Conservation (phyloP, 257 asterid genomes). For the Parsonsia alboflavescens region DNA sequence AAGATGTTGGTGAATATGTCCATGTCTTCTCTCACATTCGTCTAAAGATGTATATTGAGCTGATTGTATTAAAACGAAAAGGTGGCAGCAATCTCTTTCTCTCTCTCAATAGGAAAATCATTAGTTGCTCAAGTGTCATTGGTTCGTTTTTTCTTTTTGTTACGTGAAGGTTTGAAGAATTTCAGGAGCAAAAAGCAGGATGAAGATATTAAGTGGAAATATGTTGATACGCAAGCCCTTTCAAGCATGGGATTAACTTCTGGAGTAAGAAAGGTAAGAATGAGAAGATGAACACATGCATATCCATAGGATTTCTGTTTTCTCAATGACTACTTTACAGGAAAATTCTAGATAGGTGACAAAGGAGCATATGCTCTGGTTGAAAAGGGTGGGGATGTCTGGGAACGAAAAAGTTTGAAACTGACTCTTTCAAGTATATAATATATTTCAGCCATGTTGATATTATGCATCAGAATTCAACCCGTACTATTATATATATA, state of each 20-base stretch:
- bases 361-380: neutral
- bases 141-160: constrained; percentile 17
- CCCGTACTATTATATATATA: neutral
- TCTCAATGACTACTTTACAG: neutral
- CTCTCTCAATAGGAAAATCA: neutral
- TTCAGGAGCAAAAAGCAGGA: constrained; percentile 30
- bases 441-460: neutral
- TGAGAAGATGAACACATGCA: neutral
- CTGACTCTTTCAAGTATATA: neutral
- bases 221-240: constrained; percentile 55
- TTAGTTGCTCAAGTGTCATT: neutral
- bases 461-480: neutral
- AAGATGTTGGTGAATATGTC: constrained; percentile 75
- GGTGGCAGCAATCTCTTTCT: constrained; percentile 33
- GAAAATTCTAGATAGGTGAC: neutral
- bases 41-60: constrained; percentile 84
- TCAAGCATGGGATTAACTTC: constrained; percentile 86
- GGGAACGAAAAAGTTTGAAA: neutral
- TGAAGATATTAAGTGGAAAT: constrained; percentile 51
- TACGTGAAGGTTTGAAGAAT: constrained; percentile 43
- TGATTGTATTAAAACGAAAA: constrained; percentile 51
- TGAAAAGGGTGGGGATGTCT: neutral
- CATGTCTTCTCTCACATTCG: constrained; percentile 85
- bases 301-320: neutral
- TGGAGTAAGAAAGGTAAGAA: constrained; percentile 86